Evolutionary conservation across 345 rosid genomes (phyloP), one percentile per base, ranked within the genome.

Genomic region (Sonneratia alba): DNA sequence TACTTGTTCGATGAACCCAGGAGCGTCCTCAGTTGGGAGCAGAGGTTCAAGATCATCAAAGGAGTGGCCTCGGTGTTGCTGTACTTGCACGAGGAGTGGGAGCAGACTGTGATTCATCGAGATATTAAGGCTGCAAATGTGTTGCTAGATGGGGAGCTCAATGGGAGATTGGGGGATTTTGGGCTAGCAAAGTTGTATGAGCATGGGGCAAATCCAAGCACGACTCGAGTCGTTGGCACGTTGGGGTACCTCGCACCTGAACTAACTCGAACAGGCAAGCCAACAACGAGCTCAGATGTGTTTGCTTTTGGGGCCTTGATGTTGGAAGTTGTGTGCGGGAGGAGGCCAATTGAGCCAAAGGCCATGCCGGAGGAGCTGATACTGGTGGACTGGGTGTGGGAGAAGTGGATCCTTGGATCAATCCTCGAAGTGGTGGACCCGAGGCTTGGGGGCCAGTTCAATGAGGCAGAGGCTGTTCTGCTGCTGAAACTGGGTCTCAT

Each of bases 241-340:
- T 81, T 91, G 79, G 97, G 98, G 24, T 94, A 94, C 81, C 76
- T 91, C 12, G 98, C 98, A 49, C 98, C 98, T 3, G 98, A 94
- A 79, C 90, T 90, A 7, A 88, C 99, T 4, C 82, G 86, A 74
- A 88, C 96, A 1, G 97, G 97, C 18, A 92, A 91, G 77, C 82
- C 96, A 1, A 86, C 92, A 13, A 80, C 90, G 11, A 81, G 91
- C 34, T 82, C 97, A 0, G 99, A 94, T 74, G 93, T 94, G 75
- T 94, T 83, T 65, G 96, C 99, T 21, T 94, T 94, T 74, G 98
- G 98, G 14, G 97, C 98, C 1, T 70, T 94, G 63, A 69, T 87
- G 76, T 78, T 94, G 12, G 98, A 94, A 79, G 88, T 89, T 38
- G 89, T 79, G 5, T 94, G 97, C 68, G 98, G 98, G 51, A 85